These are phyloP conservation scores for Alternaria viburni DNA, from an alignment of 2,329 filamentous ascomycete genomes.

Conservation along the genomic window DNA sequence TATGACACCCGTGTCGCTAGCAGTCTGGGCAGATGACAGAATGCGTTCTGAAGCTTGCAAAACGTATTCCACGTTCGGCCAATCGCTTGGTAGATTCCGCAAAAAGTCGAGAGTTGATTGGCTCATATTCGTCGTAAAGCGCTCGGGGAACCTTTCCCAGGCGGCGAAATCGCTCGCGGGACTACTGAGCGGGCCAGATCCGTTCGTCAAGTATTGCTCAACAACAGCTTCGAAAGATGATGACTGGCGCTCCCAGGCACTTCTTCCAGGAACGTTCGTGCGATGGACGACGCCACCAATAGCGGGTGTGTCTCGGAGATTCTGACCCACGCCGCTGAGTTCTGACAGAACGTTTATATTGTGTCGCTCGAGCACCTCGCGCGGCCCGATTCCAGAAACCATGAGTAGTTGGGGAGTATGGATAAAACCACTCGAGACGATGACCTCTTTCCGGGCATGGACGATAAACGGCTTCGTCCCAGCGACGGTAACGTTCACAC, in stretches of 20 bases:
- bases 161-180: constrained; percentile 10
- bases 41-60: constrained; percentile 3
- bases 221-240: constrained; percentile 2
- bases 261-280: constrained; percentile 7
- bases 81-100: background rate
- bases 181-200: constrained; percentile 11
- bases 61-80: constrained; percentile 8
- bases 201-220: constrained; percentile 5
- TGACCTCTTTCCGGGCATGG: constrained; percentile 5
- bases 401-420: constrained; percentile 8
- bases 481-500: constrained; percentile 8
- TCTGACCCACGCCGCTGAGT: constrained; percentile 3
- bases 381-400: constrained; percentile 11
- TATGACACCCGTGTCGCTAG: constrained; percentile 6
- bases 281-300: constrained; percentile 2
- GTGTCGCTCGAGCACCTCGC: constrained; percentile 1
- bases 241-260: constrained; percentile 2
- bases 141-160: constrained; percentile 4
- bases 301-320: constrained; percentile 7
- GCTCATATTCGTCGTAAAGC: constrained; percentile 5
- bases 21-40: background rate
- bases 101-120: constrained; percentile 4
- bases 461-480: constrained; percentile 5
- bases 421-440: constrained; percentile 7
- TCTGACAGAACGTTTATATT: constrained; percentile 9